Conservation (phyloP, 2,329 filamentous ascomycete species). For the Phaeosphaeriaceae sp. region DNA sequence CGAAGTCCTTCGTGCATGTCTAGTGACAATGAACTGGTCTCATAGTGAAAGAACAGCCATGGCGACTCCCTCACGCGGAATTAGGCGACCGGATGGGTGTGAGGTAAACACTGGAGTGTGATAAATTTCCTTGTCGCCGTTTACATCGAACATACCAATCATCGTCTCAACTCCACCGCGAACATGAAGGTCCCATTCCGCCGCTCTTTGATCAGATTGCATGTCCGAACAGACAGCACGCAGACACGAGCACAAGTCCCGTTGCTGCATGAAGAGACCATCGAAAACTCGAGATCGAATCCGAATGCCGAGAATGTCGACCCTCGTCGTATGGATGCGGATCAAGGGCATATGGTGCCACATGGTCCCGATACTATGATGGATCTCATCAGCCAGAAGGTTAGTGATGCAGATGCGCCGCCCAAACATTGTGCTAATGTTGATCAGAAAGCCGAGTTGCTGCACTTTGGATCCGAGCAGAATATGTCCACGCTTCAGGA, state of each 20-base stretch:
- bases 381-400: background rate
- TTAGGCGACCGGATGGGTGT: background rate
- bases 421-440: background rate
- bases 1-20: background rate
- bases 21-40: background rate
- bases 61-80: background rate
- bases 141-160: background rate
- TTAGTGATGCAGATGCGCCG: background rate
- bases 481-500: background rate
- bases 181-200: background rate
- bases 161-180: background rate
- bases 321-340: background rate
- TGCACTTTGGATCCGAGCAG: background rate
- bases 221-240: background rate
- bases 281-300: background rate
- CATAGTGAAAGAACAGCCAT: background rate
- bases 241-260: background rate
- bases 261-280: background rate
- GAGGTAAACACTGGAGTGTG: background rate
- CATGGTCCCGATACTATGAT: background rate
- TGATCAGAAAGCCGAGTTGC: background rate
- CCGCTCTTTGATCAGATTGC: background rate
- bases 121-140: background rate
- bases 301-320: background rate
- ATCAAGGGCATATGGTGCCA: too few species aligned